Evolutionary conservation across 495 filamentous ascomycete genomes (phyloP), one percentile per base, ranked within the genome.

Genomic region (Xylaria longipes): DNA sequence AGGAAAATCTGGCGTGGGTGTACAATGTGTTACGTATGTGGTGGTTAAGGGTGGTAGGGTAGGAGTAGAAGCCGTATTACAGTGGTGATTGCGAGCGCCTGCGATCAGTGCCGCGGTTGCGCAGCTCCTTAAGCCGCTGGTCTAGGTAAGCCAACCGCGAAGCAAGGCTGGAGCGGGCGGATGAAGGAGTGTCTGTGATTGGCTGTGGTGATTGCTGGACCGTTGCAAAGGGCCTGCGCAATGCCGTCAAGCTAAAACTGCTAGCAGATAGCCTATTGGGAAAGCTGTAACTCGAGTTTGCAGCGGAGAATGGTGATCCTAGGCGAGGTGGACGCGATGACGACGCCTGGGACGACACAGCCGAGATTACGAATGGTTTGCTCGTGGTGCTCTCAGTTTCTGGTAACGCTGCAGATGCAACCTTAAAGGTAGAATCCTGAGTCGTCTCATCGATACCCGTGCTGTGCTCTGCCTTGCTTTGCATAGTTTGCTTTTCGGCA

Each of bases 91-190:
- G 79, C 20, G 83, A 83, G 17, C 81, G 78, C 33, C 74, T 77
- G 50, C 72, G 77, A 22, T 76, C 71, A 17, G 65, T 63, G 41
- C 80, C 76, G 45, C 79, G 80, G 48, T 80, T 83, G 68, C 80
- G 81, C 71, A 88, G 78, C 62, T 87, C 82, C 75, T 82, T 85
- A 60, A 88, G 80, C 54, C 85, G 84, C 70, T 85, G 81, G 69
- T 87, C 85, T 11, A 88, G 77, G 56, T 87, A 85, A 37, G 83
- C 82, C 37, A 87, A 75, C n/a, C 86, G 84, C 60, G 81, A 79
- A 56, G 83, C 78, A 54, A 84, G 74, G 56, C 74, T 79, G 57
- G 77, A 77, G 46, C 81, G 82, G n/a, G 82, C 67, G 37, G 79
- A 61, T 45, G 79, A 71, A 12, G 81, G 71, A 22, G 75, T 70